Conservation (phyloP, 2,329 filamentous ascomycete genomes). For the Penicillium italicum region DNA sequence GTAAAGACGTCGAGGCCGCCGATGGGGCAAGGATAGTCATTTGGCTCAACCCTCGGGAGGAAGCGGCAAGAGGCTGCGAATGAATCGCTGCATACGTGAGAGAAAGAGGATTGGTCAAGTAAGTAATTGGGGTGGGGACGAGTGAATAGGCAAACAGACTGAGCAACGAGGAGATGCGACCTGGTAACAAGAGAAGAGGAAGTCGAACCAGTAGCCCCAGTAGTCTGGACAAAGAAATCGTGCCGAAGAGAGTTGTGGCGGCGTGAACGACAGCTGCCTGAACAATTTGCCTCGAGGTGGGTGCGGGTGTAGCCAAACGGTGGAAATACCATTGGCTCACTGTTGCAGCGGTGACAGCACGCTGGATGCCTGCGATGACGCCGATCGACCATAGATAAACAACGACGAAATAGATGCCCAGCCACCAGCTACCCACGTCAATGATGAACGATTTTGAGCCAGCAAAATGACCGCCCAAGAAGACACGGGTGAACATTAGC, state of each 20-base stretch:
- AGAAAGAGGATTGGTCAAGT: conserved; percentile 84
- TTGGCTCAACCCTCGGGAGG: conserved; percentile 74
- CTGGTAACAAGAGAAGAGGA: conserved; percentile 78
- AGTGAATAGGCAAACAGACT: conserved; percentile 73
- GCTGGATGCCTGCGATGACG: conserved; percentile 81
- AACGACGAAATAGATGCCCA: conserved; percentile 85
- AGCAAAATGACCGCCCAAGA: conserved; percentile 83
- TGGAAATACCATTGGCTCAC: conserved; percentile 99
- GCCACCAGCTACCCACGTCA: conserved; percentile 86
- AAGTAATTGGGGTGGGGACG: conserved; percentile 78
- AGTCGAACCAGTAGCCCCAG: conserved; percentile 76
- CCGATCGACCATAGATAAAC: conserved; percentile 95
- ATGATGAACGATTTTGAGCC: conserved; percentile 67
- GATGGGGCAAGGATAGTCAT: conserved; percentile 75
- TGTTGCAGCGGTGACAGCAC: conserved; percentile 86
- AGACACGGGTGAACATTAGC: conserved; percentile 91
- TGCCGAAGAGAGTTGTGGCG: conserved; percentile 81
- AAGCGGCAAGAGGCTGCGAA: conserved; percentile 72
- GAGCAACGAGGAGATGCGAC: conserved; percentile 65
- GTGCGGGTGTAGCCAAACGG: conserved; percentile 72
- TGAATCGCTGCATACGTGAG: conserved; percentile 93
- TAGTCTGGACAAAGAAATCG: conserved; percentile 82
- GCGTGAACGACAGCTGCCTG: conserved; percentile 78
- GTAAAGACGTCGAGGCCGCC: conserved; percentile 62
- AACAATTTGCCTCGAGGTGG: conserved; percentile 76